Conservation (phyloP, 2,329 filamentous ascomycete genomes). For the Colletotrichum cereale region DNA sequence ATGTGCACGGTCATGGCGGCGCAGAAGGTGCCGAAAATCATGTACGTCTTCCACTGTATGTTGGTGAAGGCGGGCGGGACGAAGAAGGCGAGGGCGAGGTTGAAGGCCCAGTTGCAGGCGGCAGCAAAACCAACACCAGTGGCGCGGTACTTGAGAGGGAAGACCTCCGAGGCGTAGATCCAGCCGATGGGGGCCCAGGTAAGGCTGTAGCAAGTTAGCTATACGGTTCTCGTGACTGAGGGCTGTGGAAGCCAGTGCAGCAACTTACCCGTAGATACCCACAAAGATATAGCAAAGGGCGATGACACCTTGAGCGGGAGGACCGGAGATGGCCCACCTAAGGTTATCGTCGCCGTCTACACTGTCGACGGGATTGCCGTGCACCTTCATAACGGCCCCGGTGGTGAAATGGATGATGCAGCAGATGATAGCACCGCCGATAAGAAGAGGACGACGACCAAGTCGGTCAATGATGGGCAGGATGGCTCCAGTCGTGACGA, state of each 20-base stretch:
- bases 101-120: slow-evolving; percentile 64
- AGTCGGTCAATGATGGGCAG: slow-evolving; percentile 63
- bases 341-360: slow-evolving; percentile 61
- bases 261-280: slow-evolving; percentile 45
- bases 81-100: slow-evolving; percentile 63
- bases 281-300: slow-evolving; percentile 63
- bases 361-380: slow-evolving; percentile 58
- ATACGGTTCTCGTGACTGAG: neutral
- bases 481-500: slow-evolving; percentile 63
- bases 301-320: slow-evolving; percentile 63
- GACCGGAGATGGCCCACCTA: slow-evolving; percentile 59
- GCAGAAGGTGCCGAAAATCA: slow-evolving; percentile 42
- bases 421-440: slow-evolving; percentile 59
- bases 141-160: slow-evolving; percentile 61
- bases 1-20: slow-evolving; percentile 42
- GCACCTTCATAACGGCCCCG: slow-evolving; percentile 62
- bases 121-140: slow-evolving; percentile 67
- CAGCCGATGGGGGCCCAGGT: slow-evolving; percentile 51
- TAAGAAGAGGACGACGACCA: slow-evolving; percentile 61
- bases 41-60: slow-evolving; percentile 44
- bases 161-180: slow-evolving; percentile 52
- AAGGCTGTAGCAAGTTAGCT: slow-evolving; percentile 44
- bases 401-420: slow-evolving; percentile 61
- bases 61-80: slow-evolving; percentile 52
- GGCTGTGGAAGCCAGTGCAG: too few relatives aligned